These are phyloP conservation scores for Dalbergia oliveri DNA, from an alignment of 306 rosid genomes.

Conservation along the genomic window DNA sequence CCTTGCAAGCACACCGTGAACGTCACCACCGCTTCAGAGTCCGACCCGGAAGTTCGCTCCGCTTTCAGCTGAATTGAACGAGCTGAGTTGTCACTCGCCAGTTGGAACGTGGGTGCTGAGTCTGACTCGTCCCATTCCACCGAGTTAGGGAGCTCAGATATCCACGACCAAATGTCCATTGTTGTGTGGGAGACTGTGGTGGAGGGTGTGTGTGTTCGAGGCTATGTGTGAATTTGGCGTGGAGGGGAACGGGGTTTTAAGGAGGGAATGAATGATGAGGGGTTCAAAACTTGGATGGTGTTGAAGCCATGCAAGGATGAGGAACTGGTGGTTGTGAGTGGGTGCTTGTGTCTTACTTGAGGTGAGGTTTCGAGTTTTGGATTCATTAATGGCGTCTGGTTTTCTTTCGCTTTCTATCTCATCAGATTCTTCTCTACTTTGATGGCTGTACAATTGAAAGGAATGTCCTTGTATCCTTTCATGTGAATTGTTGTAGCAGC, in stretches of 20 bases:
- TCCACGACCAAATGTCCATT: conserved; percentile 95
- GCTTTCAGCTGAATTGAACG: conserved; percentile 69
- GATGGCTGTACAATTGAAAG: conserved; percentile 29
- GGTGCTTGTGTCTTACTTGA: conserved; percentile 42
- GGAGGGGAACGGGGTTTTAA: conserved; percentile 41
- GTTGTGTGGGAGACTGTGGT: too few species aligned
- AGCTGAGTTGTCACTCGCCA: conserved; percentile 56
- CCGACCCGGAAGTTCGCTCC: conserved; percentile 60
- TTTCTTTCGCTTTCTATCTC: conserved; percentile 52
- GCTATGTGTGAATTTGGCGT: neutral
- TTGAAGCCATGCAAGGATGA: conserved; percentile 54
- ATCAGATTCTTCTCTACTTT: conserved; percentile 29
- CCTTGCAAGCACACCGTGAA: conserved; percentile 70
- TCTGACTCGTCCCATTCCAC: conserved; percentile 59
- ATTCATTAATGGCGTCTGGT: conserved; percentile 51
- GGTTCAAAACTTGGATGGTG: conserved; percentile 56
- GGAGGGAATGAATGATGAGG: conserved; percentile 61
- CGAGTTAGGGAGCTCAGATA: conserved; percentile 73
- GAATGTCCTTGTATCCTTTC: conserved; percentile 36
- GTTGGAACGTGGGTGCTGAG: conserved; percentile 57
- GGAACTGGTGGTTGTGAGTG: conserved; percentile 58
- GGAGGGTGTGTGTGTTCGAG: neutral
- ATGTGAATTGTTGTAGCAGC: conserved; percentile 12
- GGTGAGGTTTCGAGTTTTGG: conserved; percentile 18
- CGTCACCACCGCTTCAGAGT: conserved; percentile 55